phyloP scores from a whole-genome alignment of 495 filamentous ascomycete species.

The Geoglossum glabrum region DNA sequence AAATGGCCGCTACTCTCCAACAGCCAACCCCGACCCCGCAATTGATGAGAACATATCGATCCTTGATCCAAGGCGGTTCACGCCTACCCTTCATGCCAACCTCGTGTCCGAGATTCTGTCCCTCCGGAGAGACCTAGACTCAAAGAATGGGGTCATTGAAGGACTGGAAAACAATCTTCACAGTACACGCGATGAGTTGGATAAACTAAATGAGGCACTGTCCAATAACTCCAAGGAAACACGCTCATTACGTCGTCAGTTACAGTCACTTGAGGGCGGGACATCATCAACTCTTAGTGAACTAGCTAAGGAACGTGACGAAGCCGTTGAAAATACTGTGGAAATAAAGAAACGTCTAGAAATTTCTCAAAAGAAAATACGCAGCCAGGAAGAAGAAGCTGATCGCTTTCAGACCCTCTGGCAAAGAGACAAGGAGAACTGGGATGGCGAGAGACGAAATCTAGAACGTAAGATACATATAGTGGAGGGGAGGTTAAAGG shows the following conservation, averaged over 20 bases:
- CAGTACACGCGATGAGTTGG: conserved; percentile 49
- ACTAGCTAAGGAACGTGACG: conserved; percentile 68
- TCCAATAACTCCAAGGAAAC: conserved; percentile 47
- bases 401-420: conserved; percentile 54
- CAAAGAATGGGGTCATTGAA: conserved; percentile 67
- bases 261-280: conserved; percentile 71
- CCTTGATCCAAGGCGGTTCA: conserved; percentile 78
- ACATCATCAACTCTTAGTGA: conserved; percentile 66
- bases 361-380: conserved; percentile 50
- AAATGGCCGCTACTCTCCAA: conserved; percentile 17
- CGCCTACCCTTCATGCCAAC: conserved; percentile 84
- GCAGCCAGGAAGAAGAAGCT: conserved; percentile 65
- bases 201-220: conserved; percentile 38
- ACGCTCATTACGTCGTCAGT: conserved; percentile 62
- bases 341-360: conserved; percentile 72
- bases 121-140: conserved; percentile 71
- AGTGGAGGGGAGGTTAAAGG: conserved; percentile 66
- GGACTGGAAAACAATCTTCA: conserved; percentile 59
- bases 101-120: conserved; percentile 85
- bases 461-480: conserved; percentile 72
- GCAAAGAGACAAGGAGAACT: conserved; percentile 61
- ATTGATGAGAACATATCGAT: conserved; percentile 58
- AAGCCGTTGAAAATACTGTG: conserved; percentile 48
- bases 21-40: conserved; percentile 14
- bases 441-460: conserved; percentile 61